phyloP scores from a whole-genome alignment of 2,329 filamentous ascomycete genomes.

The Alternaria solani region DNA sequence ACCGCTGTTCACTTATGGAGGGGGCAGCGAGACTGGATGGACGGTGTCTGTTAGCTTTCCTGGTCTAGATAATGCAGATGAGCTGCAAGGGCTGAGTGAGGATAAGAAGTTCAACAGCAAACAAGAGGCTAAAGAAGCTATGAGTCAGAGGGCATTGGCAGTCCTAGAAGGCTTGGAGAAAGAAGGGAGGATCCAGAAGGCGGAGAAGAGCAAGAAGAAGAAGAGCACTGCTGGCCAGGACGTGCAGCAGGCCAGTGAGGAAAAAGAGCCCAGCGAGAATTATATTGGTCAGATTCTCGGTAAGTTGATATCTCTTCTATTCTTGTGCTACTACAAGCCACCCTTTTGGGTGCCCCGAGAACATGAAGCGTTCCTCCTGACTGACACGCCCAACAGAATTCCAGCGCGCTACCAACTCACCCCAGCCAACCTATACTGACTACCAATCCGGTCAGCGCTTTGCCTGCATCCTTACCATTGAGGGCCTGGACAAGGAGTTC shows the following conservation, averaged over 20 bases:
- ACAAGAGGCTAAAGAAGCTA: constrained; percentile 54
- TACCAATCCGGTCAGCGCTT: constrained; percentile 43
- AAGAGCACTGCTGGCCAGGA: neutral
- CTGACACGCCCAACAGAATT: constrained; percentile 37
- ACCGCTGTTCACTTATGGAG: constrained; percentile 32
- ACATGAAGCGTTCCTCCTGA: neutral
- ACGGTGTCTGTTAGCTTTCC: constrained; percentile 34
- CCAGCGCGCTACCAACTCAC: constrained; percentile 31
- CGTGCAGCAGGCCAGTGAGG: neutral
- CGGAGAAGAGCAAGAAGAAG: constrained; percentile 25
- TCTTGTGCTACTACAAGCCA: neutral
- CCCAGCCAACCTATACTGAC: constrained; percentile 50
- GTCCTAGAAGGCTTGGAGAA: constrained; percentile 34
- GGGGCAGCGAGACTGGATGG: constrained; percentile 28
- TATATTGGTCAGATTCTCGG: constrained; percentile 52
- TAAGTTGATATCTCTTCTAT: constrained; percentile 27
- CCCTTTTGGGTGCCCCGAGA: too few relatives aligned
- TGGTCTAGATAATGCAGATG: constrained; percentile 17
- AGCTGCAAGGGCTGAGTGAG: constrained; percentile 28
- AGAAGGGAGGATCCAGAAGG: constrained; percentile 35
- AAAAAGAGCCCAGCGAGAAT: constrained; percentile 14
- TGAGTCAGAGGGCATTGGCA: constrained; percentile 44
- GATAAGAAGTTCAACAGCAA: constrained; percentile 48
- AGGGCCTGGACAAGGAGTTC: constrained; percentile 39
- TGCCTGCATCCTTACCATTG: constrained; percentile 42